These are phyloP conservation scores for Draba incana DNA, from an alignment of 345 rosid genomes.

Conservation along the genomic window DNA sequence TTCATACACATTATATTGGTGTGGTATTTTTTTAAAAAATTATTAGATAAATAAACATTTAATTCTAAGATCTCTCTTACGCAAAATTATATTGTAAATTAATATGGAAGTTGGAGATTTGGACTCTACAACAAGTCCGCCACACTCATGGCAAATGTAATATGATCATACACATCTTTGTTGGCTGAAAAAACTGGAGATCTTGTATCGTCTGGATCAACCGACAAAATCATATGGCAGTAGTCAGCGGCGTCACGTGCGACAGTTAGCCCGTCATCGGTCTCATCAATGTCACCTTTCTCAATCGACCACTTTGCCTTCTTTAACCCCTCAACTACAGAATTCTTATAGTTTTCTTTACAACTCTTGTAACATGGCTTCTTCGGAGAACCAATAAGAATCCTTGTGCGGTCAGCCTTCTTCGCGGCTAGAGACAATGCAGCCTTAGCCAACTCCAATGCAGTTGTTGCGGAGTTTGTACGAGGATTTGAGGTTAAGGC, in stretches of 20 bases:
- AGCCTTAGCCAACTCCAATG: constrained; percentile 26
- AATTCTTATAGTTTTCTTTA: constrained; percentile 33
- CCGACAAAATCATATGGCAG: constrained; percentile 39
- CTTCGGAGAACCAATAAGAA: constrained; percentile 34
- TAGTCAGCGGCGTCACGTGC: constrained; percentile 41
- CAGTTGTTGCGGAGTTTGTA: constrained; percentile 20
- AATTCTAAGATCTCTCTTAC: background rate
- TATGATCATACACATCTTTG: constrained; percentile 36
- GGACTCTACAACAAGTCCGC: constrained; percentile 30
- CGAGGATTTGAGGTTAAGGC: constrained; percentile 16
- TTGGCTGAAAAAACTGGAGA: constrained; percentile 24
- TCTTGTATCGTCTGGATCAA: constrained; percentile 39
- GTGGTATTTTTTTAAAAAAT: no score
- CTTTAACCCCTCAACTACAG: constrained; percentile 25
- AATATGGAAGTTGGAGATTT: background rate
- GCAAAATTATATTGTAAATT: background rate
- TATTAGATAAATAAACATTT: background rate
- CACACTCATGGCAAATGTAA: constrained; percentile 38
- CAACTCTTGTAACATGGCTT: constrained; percentile 44
- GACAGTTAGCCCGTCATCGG: constrained; percentile 21
- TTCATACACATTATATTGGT: no score
- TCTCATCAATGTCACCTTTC: constrained; percentile 30
- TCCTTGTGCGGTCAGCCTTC: constrained; percentile 25
- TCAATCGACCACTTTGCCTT: constrained; percentile 23
- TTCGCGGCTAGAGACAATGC: constrained; percentile 15